These are phyloP conservation scores for Vigna nakashimae DNA, from an alignment of 306 rosid genomes.

Conservation along the genomic window DNA sequence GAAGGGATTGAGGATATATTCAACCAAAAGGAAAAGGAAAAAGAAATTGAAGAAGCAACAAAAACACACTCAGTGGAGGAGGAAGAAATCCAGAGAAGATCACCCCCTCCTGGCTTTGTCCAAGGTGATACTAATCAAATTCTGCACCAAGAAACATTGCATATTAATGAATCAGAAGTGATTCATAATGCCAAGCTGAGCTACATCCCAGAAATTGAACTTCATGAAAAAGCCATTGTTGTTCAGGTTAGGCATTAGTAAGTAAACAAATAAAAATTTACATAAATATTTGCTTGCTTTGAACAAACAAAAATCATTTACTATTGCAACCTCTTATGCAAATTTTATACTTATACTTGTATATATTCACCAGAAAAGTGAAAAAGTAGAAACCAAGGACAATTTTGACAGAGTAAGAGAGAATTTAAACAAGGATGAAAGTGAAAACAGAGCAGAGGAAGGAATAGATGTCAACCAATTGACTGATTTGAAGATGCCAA, in stretches of 20 bases:
- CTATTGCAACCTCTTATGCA: neutral
- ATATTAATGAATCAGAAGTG: neutral
- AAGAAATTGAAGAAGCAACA: neutral
- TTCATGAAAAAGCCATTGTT: neutral
- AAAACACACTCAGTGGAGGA: neutral
- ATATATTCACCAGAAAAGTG: neutral
- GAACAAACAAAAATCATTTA: neutral
- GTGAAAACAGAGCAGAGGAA: neutral
- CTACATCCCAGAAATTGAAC: neutral
- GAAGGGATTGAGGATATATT: neutral
- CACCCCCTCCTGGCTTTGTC: neutral
- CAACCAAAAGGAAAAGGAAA: neutral
- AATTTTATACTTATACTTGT: neutral
- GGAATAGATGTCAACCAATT: neutral
- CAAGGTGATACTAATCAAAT: neutral
- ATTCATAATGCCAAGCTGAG: neutral
- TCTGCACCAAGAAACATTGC: neutral
- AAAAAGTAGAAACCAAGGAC: neutral
- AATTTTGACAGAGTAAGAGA: neutral
- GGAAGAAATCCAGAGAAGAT: neutral
- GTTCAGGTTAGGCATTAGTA: slow-evolving; percentile 5
- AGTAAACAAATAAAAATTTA: too few relatives aligned
- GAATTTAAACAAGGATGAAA: neutral
- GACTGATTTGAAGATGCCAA: neutral
- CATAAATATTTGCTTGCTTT: too few relatives aligned